A percentile compares a stretch with the other conserved stretches of the same genome.
Conservation (phyloP, 169 alveolate genomes). For the Plasmodium sp. region DNA sequence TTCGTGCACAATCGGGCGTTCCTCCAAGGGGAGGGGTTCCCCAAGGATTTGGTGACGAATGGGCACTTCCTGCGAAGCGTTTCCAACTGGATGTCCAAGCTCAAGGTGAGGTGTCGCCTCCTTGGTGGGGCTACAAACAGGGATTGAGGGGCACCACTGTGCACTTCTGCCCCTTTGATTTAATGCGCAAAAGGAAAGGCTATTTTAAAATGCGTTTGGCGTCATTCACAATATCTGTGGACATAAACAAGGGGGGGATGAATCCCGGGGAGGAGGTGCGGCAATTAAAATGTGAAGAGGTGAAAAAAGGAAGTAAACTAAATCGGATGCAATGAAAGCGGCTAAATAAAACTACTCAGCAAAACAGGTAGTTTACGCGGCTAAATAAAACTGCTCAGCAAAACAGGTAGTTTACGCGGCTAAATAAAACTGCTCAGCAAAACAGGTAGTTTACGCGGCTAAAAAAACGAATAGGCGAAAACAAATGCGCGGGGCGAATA, state of each 20-base stretch:
- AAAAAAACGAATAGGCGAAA: background rate
- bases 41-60: conserved; percentile 8
- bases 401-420: no score
- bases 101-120: conserved; percentile 5
- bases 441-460: no score
- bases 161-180: background rate
- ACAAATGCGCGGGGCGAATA: background rate
- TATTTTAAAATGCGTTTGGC: background rate
- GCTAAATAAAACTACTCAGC: background rate
- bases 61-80: conserved; percentile 1
- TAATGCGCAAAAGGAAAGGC: background rate
- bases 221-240: background rate
- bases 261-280: background rate
- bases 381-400: no score
- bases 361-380: no score
- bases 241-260: background rate
- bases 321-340: background rate
- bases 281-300: background rate
- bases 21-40: conserved; percentile 2
- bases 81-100: background rate
- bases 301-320: background rate
- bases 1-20: conserved; percentile 12
- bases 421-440: no score
- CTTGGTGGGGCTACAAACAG: background rate
- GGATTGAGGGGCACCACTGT: background rate